Evolutionary conservation across 805 yeast species (phyloP).

Genomic region (Brettanomyces nanus): DNA sequence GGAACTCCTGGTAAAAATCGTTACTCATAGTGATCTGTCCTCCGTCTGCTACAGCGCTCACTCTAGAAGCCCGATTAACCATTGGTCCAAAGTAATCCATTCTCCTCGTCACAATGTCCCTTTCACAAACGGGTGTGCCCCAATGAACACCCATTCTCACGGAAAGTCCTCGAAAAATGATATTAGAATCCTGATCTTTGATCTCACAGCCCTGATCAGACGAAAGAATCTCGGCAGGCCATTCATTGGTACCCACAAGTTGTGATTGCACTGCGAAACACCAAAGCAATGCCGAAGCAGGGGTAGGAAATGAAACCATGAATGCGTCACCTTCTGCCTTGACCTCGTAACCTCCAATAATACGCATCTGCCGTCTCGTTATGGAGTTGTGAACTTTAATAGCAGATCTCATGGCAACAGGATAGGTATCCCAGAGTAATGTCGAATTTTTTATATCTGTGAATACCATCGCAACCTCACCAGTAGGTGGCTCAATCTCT

Average conservation of each 20-base stretch:
- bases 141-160: constrained; percentile 98
- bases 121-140: constrained; percentile 96
- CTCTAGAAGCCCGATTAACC: constrained; percentile 93
- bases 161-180: constrained; percentile 79
- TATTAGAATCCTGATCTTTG: constrained; percentile 47
- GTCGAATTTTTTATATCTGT: constrained; percentile 97
- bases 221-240: constrained; percentile 91
- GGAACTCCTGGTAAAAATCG: constrained; percentile 71
- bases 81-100: constrained; percentile 99
- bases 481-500: constrained; percentile 92
- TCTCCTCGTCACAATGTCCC: constrained; percentile 88
- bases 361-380: constrained; percentile 88
- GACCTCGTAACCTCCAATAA: constrained; percentile 96
- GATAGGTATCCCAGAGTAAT: constrained; percentile 84
- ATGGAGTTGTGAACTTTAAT: constrained; percentile 88
- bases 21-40: constrained; percentile 90
- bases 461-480: constrained; percentile 90
- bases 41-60: constrained; percentile 92
- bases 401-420: constrained; percentile 93
- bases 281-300: constrained; percentile 87
- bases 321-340: constrained; percentile 99
- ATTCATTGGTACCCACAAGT: constrained; percentile 65
- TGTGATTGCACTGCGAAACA: constrained; percentile 89
- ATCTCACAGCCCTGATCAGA: constrained; percentile 80
- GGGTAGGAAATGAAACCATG: constrained; percentile 94